Evolutionary conservation across 2,329 filamentous ascomycete species (phyloP), one percentile per base, ranked within the genome.

Genomic region (Metarhizium rileyi): DNA sequence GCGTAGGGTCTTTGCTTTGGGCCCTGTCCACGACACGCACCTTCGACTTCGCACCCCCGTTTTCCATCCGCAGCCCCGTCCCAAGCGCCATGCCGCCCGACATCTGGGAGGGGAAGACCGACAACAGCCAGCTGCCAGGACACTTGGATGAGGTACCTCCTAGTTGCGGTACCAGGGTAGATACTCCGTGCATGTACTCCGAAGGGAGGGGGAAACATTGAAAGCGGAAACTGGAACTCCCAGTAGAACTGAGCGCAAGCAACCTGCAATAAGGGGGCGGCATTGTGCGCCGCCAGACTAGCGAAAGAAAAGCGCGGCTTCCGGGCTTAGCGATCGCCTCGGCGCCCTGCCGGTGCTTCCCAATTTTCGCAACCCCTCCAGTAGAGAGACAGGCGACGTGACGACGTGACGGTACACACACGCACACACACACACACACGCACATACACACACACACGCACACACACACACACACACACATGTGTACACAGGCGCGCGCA

Each of bases 301-400:
- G 48, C 51, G 51, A 52, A n/a, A 38, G 16, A 53, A 48, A 52
- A 52, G 53, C 51, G 53, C 53, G 53, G 53, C 46, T 50, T 50
- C 53, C 48, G 48, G 51, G 53, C 53, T 53, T 52, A 52, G 53
- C 53, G 48, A 54, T 53, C 53, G 46, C 41, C 49, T 55, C 47
- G 44, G 50, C 46, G 41, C 50, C 35, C 30, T 48, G 18, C 46
- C 50, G 44, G 42, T 44, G n/a, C 22, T 30, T 44, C n/a, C n/a
- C 42, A 30, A 14, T 30, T 5, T 42, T 12, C 8, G 12, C 28
- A 30, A 20, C n/a, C n/a, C 41, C 41, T 30, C 4, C 42, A 44
- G 10, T 14, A 14, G 30, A 16, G 5, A 5, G 30, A n/a, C n/a
- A n/a, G n/a, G n/a, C n/a, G n/a, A n/a, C n/a, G n/a, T n/a, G n/a